Percentiles rank a stretch among this genome's conserved stretches.
These are phyloP conservation scores for Talaromyces sp. DNA, from an alignment of 2,329 filamentous ascomycete genomes.

Conservation along the genomic window DNA sequence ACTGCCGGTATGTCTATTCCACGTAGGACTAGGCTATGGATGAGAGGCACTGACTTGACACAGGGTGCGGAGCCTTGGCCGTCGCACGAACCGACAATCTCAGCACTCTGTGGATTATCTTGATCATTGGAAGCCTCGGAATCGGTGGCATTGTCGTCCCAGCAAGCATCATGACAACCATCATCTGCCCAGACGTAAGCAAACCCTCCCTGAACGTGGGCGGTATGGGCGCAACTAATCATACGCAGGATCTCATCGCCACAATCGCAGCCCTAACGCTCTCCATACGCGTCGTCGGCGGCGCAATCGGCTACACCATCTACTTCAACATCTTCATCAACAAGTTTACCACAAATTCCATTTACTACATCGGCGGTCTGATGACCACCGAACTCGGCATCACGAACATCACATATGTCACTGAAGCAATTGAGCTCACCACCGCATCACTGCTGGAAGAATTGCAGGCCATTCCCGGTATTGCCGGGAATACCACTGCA, in stretches of 20 bases:
- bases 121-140: constrained; percentile 61
- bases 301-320: constrained; percentile 61
- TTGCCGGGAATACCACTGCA: constrained; percentile 49
- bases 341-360: constrained; percentile 46
- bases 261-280: constrained; percentile 66
- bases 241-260: constrained; percentile 57
- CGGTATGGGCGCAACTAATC: not conserved
- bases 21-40: not conserved
- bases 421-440: constrained; percentile 52
- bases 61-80: constrained; percentile 54
- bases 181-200: constrained; percentile 61
- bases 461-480: constrained; percentile 50
- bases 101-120: constrained; percentile 52
- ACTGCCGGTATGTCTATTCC: constrained; percentile 51
- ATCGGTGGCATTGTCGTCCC: constrained; percentile 67
- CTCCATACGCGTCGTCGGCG: constrained; percentile 65
- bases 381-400: constrained; percentile 51
- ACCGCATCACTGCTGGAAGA: constrained; percentile 50
- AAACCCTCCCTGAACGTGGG: not conserved
- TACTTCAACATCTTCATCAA: constrained; percentile 52
- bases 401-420: constrained; percentile 46
- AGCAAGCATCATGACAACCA: constrained; percentile 63
- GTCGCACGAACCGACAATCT: constrained; percentile 53
- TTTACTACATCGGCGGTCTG: constrained; percentile 48
- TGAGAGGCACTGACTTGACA: not conserved